These are phyloP conservation scores for Pyrenula massariospora DNA, from an alignment of 495 filamentous ascomycete species.

Conservation along the genomic window DNA sequence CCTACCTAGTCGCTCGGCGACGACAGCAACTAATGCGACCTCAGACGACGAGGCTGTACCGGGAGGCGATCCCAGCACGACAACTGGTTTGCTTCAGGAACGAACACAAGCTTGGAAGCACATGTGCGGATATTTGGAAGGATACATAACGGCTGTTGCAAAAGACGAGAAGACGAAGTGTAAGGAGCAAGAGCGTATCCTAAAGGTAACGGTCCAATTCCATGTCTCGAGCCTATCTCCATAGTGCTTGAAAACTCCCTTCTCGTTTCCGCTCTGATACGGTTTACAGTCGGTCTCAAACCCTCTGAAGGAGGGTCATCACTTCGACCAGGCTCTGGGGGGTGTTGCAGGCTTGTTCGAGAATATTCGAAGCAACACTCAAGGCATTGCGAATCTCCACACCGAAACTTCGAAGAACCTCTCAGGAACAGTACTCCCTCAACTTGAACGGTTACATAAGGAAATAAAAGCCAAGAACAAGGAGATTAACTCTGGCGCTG, in stretches of 20 bases:
- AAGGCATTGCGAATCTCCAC: slow-evolving; percentile 78
- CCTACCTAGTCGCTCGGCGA: background rate
- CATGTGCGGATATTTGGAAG: slow-evolving; percentile 77
- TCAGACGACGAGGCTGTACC: background rate
- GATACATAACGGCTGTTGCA: slow-evolving; percentile 72
- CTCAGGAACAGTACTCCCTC: slow-evolving; percentile 70
- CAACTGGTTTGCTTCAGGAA: slow-evolving; percentile 67
- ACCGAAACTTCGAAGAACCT: slow-evolving; percentile 79
- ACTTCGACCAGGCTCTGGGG: slow-evolving; percentile 79
- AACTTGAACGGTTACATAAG: slow-evolving; percentile 80
- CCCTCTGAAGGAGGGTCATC: slow-evolving; percentile 74
- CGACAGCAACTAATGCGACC: slow-evolving; percentile 9
- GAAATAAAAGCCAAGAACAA: slow-evolving; percentile 94
- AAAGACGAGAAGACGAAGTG: slow-evolving; percentile 73
- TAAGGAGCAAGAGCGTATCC: slow-evolving; percentile 89
- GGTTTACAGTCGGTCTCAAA: slow-evolving; percentile 64
- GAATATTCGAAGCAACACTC: slow-evolving; percentile 82
- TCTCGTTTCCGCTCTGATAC: too few relatives aligned
- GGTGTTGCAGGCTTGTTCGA: slow-evolving; percentile 85
- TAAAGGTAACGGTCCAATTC: slow-evolving; percentile 67
- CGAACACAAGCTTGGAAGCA: slow-evolving; percentile 93
- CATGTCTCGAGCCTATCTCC: background rate
- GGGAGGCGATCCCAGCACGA: slow-evolving; percentile 28
- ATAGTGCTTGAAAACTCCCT: background rate
- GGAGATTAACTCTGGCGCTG: slow-evolving; percentile 72